Evolutionary conservation across 129 eudicot genomes (phyloP).

Genomic region (Cynara cardunculus): DNA sequence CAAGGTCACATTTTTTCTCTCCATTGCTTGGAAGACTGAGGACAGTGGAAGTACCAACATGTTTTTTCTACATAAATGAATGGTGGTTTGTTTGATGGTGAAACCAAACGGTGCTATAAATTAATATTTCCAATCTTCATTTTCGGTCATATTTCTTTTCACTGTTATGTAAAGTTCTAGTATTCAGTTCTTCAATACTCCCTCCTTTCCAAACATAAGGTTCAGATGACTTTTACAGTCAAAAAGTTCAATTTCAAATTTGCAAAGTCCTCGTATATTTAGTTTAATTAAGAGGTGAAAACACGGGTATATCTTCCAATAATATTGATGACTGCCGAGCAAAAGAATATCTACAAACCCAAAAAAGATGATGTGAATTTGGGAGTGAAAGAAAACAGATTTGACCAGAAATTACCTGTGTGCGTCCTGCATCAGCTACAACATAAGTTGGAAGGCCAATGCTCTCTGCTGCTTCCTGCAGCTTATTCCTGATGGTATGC

Average conservation of each 20-base stretch:
- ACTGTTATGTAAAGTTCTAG: background rate
- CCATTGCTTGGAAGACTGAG: too few relatives aligned
- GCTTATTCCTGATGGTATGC: constrained; percentile 58
- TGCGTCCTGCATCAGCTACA: constrained; percentile 96
- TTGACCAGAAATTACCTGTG: constrained; percentile 54
- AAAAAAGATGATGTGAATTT: background rate
- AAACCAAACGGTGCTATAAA: too few relatives aligned
- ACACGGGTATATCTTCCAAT: background rate
- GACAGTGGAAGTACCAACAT: too few relatives aligned
- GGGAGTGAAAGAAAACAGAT: background rate
- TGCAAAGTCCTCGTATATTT: background rate
- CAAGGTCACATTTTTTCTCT: too few relatives aligned
- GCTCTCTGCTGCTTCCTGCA: constrained; percentile 74
- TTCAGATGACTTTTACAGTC: constrained; percentile 5
- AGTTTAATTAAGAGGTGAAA: background rate
- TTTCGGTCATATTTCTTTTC: too few relatives aligned
- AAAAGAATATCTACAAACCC: background rate
- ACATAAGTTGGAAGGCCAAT: constrained; percentile 91
- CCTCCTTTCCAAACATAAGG: background rate
- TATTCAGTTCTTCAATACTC: background rate
- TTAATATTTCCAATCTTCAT: too few relatives aligned
- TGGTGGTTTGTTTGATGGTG: too few relatives aligned
- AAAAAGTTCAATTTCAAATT: background rate
- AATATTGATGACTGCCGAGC: background rate
- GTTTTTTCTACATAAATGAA: too few relatives aligned